Base-by-base conservation (phyloP, 2,329 filamentous ascomycete genomes). In the Fonsecaea pugnacius region DNA sequence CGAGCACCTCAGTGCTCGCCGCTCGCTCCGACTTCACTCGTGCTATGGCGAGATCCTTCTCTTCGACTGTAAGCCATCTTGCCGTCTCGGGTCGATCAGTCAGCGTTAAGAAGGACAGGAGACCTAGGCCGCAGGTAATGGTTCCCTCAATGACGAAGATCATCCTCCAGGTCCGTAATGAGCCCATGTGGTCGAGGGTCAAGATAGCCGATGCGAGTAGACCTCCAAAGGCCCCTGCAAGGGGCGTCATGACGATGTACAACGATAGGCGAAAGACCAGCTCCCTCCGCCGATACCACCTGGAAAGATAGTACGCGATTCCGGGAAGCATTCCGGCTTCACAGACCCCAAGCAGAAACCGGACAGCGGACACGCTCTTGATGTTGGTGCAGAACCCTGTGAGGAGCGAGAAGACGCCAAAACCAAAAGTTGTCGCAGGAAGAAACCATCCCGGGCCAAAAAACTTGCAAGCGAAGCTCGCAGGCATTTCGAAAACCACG, bases 301-400 rank as follows among this genome's bases (percentile, higher is more conserved):
- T 51, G 3, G 64, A 69, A 14, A 72, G 52, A 70, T 91, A 91
- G 75, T 91, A 92, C 0, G 88, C 88, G 46, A 91, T 90, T 0
- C 89, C 89, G 0, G 89, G 89, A 59, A 91, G 75, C 84, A 91
- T 86, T 7, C 89, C 89, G 0, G 89, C 87, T 75, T 92, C 90
- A 58, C 69, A 71, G 14, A 70, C 51, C 12, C 86, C 87, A 0
- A 91, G 81, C 0, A 91, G 67, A 69, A 91, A 91, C 7, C 89
- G 85, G 0, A 91, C 87, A 14, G 81, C 88, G 38, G 80, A 86
- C 1, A 80, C 77, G 3, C 80, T 75, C 2, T 80, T 76, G 27
- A 84, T 80, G 62, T 83, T 80, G 27, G 85, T 70, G 12, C 89
- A 87, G 68, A 89, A 91, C 0, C 85, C 89, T 0, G 87, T 91